Conservation (phyloP, 2,329 filamentous ascomycete genomes). For the Laburnicola sp. region DNA sequence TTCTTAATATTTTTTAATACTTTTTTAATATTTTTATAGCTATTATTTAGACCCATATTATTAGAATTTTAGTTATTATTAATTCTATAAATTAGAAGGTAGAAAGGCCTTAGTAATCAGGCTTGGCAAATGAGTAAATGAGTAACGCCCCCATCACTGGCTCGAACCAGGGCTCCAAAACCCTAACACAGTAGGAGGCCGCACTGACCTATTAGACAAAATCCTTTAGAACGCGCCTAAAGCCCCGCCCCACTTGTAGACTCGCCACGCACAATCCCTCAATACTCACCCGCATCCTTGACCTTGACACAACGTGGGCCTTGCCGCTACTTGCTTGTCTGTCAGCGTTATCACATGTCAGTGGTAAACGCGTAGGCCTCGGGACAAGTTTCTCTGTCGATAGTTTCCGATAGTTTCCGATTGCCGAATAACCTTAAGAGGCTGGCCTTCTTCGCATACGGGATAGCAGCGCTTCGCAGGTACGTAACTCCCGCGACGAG, state of each 20-base stretch:
- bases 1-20: too few relatives aligned
- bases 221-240: neutral
- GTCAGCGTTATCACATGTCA: slow-evolving; percentile 2
- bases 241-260: neutral
- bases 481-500: neutral
- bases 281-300: slow-evolving; percentile 4
- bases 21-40: too few relatives aligned
- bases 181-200: neutral
- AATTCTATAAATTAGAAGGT: too few relatives aligned
- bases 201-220: too few relatives aligned
- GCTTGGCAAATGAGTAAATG: too few relatives aligned
- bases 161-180: too few relatives aligned
- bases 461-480: neutral
- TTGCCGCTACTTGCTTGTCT: neutral
- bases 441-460: neutral
- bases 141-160: too few relatives aligned
- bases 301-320: neutral
- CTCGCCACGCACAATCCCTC: slow-evolving; percentile 4
- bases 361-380: neutral
- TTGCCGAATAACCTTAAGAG: slow-evolving; percentile 6
- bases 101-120: too few relatives aligned
- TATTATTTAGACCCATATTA: too few relatives aligned
- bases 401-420: slow-evolving; percentile 6
- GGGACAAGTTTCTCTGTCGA: slow-evolving; percentile 5
- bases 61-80: too few relatives aligned